Percentiles rank a stretch among this genome's conserved stretches.
Evolutionary conservation across 2,329 filamentous ascomycete genomes (phyloP).

Genomic region (Diplodia seriata): DNA sequence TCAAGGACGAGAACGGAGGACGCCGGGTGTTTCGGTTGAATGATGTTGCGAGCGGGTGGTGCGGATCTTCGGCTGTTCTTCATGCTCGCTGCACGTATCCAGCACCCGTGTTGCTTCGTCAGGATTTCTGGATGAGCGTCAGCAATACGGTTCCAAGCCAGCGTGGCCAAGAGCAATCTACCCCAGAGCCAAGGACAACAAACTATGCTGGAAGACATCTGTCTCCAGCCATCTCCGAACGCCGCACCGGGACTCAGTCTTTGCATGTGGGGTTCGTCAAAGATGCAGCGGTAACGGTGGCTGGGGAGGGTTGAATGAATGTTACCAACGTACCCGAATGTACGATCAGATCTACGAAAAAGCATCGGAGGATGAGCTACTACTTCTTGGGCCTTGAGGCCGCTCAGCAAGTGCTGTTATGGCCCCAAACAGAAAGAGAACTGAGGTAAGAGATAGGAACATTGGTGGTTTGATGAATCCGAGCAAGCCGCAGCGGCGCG

Average conservation of each 20-base stretch:
- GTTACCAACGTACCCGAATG: background rate
- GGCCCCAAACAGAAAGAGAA: background rate
- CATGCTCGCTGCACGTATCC: background rate
- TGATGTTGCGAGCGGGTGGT: background rate
- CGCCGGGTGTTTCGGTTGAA: background rate
- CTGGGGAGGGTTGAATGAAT: background rate
- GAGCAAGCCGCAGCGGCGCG: background rate
- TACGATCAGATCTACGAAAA: background rate
- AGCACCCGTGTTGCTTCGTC: background rate
- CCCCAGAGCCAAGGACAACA: background rate
- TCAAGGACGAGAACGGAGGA: background rate
- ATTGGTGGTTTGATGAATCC: too few relatives aligned
- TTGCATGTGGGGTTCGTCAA: background rate
- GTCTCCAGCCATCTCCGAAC: background rate
- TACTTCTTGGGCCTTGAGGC: background rate
- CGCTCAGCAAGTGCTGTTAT: too few relatives aligned
- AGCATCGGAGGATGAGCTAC: background rate
- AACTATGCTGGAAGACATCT: background rate
- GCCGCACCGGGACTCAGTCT: too few relatives aligned
- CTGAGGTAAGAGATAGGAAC: background rate
- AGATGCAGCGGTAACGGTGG: background rate
- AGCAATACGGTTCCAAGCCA: background rate
- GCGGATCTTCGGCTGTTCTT: background rate
- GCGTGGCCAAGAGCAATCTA: background rate
- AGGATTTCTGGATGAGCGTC: background rate